Evolutionary conservation across 768 basidiomycete genomes (phyloP).

Genomic region (Thelephora ganbajun): DNA sequence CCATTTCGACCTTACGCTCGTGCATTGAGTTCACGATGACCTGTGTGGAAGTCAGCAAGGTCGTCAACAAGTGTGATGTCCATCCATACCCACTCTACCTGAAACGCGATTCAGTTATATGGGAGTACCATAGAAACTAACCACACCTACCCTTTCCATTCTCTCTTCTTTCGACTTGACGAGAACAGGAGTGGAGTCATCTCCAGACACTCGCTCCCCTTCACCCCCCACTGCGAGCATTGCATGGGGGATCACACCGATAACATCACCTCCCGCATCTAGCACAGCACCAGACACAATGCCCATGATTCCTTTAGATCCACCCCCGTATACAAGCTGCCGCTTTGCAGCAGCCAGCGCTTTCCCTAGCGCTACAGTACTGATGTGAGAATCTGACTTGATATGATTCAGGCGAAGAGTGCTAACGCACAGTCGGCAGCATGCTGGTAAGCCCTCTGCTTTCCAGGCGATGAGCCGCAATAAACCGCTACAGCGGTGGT

Average conservation of each 20-base stretch:
- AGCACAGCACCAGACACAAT: slow-evolving; percentile 53
- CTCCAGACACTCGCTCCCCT: slow-evolving; percentile 36
- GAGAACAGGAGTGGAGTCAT: slow-evolving; percentile 7
- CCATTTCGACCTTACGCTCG: slow-evolving; percentile 87
- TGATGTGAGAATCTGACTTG: background rate
- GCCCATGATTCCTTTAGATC: slow-evolving; percentile 78
- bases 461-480: slow-evolving; percentile 68
- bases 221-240: slow-evolving; percentile 59
- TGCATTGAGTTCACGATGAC: slow-evolving; percentile 75
- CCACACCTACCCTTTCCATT: slow-evolving; percentile 22
- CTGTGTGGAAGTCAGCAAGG: slow-evolving; percentile 16
- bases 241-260: slow-evolving; percentile 67
- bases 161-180: slow-evolving; percentile 18
- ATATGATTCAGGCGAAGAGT: background rate
- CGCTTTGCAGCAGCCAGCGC: slow-evolving; percentile 49
- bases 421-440: slow-evolving; percentile 56
- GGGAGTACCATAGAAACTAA: too few species aligned
- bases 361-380: slow-evolving; percentile 48
- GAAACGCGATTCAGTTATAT: background rate
- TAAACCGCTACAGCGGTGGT: slow-evolving; percentile 71
- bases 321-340: slow-evolving; percentile 80
- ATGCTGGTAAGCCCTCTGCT: slow-evolving; percentile 38
- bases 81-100: background rate
- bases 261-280: slow-evolving; percentile 54
- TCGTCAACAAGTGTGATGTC: too few species aligned